Percentiles rank a stretch among this genome's conserved stretches.
These are phyloP conservation scores for Colletotrichum lindemuthianum DNA, from an alignment of 2,329 filamentous ascomycete species.

Conservation along the genomic window DNA sequence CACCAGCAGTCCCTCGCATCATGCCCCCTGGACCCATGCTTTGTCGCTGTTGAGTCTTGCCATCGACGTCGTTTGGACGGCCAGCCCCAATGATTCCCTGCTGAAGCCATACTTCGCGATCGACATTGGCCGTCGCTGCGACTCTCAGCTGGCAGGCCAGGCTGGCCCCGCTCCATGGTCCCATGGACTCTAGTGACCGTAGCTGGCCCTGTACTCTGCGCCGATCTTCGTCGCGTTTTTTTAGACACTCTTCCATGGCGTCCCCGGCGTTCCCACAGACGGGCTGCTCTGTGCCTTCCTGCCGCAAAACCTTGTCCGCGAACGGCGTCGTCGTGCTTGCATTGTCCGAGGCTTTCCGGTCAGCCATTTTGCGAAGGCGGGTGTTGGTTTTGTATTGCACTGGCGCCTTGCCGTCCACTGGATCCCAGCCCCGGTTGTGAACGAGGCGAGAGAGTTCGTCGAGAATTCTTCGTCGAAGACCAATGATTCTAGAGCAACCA, in stretches of 20 bases:
- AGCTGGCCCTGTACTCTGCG: conserved; percentile 65
- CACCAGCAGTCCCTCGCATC: conserved; percentile 48
- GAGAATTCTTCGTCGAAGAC: conserved; percentile 80
- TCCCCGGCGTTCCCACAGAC: conserved; percentile 58
- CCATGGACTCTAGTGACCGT: conserved; percentile 74
- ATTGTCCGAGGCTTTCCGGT: conserved; percentile 37
- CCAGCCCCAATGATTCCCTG: conserved; percentile 73
- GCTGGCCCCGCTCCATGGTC: conserved; percentile 80
- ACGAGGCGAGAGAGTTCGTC: conserved; percentile 78
- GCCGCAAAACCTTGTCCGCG: background rate
- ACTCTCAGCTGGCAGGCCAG: conserved; percentile 75
- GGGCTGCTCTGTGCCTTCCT: conserved; percentile 45
- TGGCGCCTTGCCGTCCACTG: conserved; percentile 75
- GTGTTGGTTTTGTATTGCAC: conserved; percentile 61
- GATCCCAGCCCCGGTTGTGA: conserved; percentile 78
- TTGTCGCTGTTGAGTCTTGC: conserved; percentile 68
- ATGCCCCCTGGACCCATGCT: conserved; percentile 70
- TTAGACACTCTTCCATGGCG: conserved; percentile 66
- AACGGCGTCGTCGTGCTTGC: too few species aligned
- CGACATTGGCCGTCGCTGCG: conserved; percentile 74
- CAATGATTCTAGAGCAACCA: conserved; percentile 80
- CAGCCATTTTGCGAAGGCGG: conserved; percentile 50
- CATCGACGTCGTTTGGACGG: conserved; percentile 67
- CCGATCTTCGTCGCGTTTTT: conserved; percentile 39
- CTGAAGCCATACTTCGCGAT: conserved; percentile 76